These are phyloP conservation scores for Scolecobasidium constrictum DNA, from an alignment of 2,329 filamentous ascomycete genomes.

Conservation along the genomic window DNA sequence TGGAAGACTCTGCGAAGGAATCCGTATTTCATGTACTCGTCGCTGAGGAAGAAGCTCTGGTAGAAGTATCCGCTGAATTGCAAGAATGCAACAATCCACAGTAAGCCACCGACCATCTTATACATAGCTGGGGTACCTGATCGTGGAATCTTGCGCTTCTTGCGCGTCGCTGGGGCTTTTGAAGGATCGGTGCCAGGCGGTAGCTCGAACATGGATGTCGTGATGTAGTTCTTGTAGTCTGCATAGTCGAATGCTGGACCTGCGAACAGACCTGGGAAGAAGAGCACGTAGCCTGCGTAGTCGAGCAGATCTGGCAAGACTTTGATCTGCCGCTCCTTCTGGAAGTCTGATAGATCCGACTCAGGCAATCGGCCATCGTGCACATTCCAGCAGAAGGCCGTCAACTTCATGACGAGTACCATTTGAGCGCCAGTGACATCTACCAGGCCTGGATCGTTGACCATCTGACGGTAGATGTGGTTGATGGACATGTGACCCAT, in stretches of 20 bases:
- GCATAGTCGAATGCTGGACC: constrained; percentile 92
- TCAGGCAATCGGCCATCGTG: constrained; percentile 78
- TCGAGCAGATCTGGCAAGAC: constrained; percentile 68
- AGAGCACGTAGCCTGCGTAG: constrained; percentile 83
- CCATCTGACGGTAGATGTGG: constrained; percentile 72
- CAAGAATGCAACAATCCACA: constrained; percentile 73
- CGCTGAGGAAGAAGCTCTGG: constrained; percentile 50
- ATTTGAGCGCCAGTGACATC: constrained; percentile 95
- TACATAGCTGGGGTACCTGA: constrained; percentile 74
- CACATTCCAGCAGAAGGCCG: constrained; percentile 95
- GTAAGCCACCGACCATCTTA: constrained; percentile 62
- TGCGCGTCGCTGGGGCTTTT: constrained; percentile 75
- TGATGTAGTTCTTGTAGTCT: constrained; percentile 86
- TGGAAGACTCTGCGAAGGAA: constrained; percentile 66
- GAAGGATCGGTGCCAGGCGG: constrained; percentile 71
- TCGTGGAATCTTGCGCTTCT: constrained; percentile 84
- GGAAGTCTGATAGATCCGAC: constrained; percentile 71
- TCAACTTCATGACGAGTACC: constrained; percentile 97
- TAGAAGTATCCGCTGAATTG: constrained; percentile 59
- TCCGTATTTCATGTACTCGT: constrained; percentile 54
- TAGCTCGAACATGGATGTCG: constrained; percentile 87
- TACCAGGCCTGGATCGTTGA: constrained; percentile 52
- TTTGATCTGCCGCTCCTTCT: constrained; percentile 69
- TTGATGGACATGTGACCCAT: constrained; percentile 93
- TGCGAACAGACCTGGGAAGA: constrained; percentile 83